Base-by-base conservation (phyloP, 169 alveolate species). In the Plasmodium chabaudi region DNA sequence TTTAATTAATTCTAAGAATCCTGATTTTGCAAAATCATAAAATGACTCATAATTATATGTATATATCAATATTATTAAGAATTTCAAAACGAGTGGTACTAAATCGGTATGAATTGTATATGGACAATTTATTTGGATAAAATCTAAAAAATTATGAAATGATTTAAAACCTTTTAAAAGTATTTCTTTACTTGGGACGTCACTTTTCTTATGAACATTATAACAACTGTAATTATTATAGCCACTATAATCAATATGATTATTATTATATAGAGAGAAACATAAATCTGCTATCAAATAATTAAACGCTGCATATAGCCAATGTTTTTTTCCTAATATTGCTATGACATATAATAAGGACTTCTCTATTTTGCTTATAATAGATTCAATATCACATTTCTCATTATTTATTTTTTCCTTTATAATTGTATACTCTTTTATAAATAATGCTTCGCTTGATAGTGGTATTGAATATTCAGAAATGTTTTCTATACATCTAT, bases 301-400 rank as follows among this genome's bases (percentile, higher is more conserved):
- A 86, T 86, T 86, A 55, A 59, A 86, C 21, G 87, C 49, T 49
- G 91, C 91, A 86, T 86, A 86, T 59, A 86, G 21, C 91, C 91
- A 86, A 47, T 86, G 91, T 23, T 65, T 86, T 42, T 86, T 75
- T 15, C 91, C 91, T 21, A 86, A 60, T 25, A 71, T 70, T 5
- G 73, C 74, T 44, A 86, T 47, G n/a, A 86, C 49, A 86, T 70
- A 70, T 51, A 56, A 25, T 23, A 75, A 74, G 0, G 77, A 60
- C 51, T 64, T 39, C 47, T 86, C 91, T 44, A 86, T 57, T 27
- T 61, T 68, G 47, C 13, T 86, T 57, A 86, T 21, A 69, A 59
- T 42, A 9, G 19, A 27, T n/a, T 47, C 74, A 60, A 47, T 19
- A 59, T 90, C 46, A 42, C 17, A 57, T 47, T 34, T 71, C 46